Evolutionary conservation across 371 early-diverging fungal species (phyloP), one percentile per base, ranked within the genome.

Genomic region (Mucor piriformis): DNA sequence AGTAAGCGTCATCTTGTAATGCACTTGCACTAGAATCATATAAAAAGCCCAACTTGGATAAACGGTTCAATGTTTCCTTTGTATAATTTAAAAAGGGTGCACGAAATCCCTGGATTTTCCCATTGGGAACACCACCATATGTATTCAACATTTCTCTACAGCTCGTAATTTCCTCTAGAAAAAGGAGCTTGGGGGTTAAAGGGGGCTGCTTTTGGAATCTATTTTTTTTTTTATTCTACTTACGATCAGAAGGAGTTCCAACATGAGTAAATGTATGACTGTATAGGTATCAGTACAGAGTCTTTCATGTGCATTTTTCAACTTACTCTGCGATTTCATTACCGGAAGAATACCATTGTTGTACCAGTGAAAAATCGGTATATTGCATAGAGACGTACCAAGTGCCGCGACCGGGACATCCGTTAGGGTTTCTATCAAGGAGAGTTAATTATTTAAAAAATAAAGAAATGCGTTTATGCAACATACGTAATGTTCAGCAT

Each of bases 31-130:
- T 84, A 0, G 87, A 84, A 50, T 90, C 91, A 50, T 88, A 90
- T 3, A 42, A 40, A 63, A 88, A 84, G 2, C 85, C 84, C 54
- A 81, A 82, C 49, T 82, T 72, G 4, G 66, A 69, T 6, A 88
- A 46, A 23, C 60, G 69, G 3, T 75, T 63, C 13, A 89, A 63
- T 2, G 86, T 81, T 1, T 73, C 70, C 32, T 68, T 55, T 16
- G 83, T 76, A 51, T 83, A 90, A 63, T 89, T 87, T 23, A 87
- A 62, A 67, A 85, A 88, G 0, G 91, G 91, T 25, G 83, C 82
- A 43, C 91, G 84, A 68, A 88, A 84, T 20, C 91, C 91, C 35
- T 59, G 73, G 55, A 90, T 76, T 54, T 88, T 84, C 66, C 80
- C 79, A 40, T 72, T 74, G 10, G 89, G 88, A 34, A 88, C 72